Conservation (phyloP, 495 filamentous ascomycete genomes). For the Wilcoxina mikolae region DNA sequence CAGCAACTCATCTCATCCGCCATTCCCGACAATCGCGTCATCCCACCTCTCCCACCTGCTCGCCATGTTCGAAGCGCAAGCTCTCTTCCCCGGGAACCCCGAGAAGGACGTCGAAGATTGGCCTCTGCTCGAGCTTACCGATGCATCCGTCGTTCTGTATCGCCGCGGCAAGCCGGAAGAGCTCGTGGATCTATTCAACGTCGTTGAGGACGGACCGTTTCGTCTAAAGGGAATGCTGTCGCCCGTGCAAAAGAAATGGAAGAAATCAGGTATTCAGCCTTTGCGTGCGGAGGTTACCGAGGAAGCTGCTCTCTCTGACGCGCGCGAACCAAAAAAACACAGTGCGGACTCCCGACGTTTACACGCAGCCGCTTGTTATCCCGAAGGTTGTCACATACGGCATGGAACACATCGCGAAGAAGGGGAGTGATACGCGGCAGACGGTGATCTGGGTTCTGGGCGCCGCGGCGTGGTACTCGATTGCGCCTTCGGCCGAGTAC, state of each 20-base stretch:
- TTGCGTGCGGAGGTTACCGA: neutral
- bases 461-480: conserved; percentile 15
- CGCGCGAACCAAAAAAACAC: neutral
- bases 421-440: conserved; percentile 1
- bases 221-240: conserved; percentile 12
- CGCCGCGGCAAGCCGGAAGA: neutral
- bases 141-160: conserved; percentile 10
- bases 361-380: neutral
- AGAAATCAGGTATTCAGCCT: neutral
- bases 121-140: conserved; percentile 20
- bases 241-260: neutral
- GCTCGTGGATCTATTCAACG: conserved; percentile 19
- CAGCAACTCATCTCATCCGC: conserved; percentile 1
- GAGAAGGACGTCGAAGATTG: conserved; percentile 10
- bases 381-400: conserved; percentile 6
- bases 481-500: conserved; percentile 14
- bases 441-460: conserved; percentile 22
- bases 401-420: conserved; percentile 7
- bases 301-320: neutral
- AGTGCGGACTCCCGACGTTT: neutral
- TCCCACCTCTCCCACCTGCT: neutral
- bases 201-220: conserved; percentile 16
- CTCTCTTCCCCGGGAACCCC: conserved; percentile 1
- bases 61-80: conserved; percentile 13
- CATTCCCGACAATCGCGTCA: neutral